Evolutionary conservation across 1,139 yeast genomes (phyloP), one percentile per base, ranked within the genome.

Genomic region (Saccharomycopsis hybrid): DNA sequence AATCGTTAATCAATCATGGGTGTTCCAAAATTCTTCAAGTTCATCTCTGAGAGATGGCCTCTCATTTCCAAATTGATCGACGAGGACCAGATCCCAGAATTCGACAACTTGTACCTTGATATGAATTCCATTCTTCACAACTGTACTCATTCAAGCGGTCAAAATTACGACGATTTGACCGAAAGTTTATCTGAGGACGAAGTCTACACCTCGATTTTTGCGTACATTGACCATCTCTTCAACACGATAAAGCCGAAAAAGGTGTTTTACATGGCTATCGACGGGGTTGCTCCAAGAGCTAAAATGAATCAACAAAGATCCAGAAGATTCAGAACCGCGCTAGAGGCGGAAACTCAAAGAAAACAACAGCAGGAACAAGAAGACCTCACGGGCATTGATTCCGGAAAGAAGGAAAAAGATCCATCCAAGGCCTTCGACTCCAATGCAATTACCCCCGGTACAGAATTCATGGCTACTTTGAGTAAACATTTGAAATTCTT

Each of bases 231-330:
- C 64, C 97, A 92, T 67, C 72, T 94, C 55, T 92, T 94, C 62
- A 83, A 82, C 55, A 80, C 88, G 38, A 89, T 92, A 58, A 81
- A 82, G 62, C 99, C 99, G 4, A 76, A 85, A 60, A 78, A 88
- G 63, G 79, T 86, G 33, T 87, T 94, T 60, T 90, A 85, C 66
- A 90, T 94, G 95, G 98, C 99, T 3, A 89, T 94, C 56, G 99
- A 94, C 69, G 99, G 99, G 58, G 99, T 94, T 47, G 98, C 98
- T 0, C 99, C 99, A 47, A 76, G 99, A 62, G 99, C 99, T 30
- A 94, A 94, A 65, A 94, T 94, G 97, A 94, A 94, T 65, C 99
- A 94, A 67, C 99, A 94, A 67, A 81, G 99, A 67, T 85, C 98
- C 2, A 81, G 99, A 72, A 80, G 99, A 67, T 94, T 94, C 65